A percentile compares a stretch with the other conserved stretches of the same genome.
Evolutionary conservation across 176 grass and related monocot species (phyloP).

Genomic region (Aechmea fasciata): DNA sequence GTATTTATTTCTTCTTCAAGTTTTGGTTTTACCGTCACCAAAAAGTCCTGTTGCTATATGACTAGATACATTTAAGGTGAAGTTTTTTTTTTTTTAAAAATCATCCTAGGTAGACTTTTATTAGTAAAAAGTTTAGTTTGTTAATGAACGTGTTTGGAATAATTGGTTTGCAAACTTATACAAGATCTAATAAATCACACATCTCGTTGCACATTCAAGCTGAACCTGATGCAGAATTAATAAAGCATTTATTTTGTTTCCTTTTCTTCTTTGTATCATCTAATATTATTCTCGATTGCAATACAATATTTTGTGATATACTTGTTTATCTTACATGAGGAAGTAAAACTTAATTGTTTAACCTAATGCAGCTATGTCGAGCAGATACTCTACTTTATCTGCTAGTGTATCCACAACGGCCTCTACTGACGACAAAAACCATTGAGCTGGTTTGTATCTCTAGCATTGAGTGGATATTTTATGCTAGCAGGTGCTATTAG

Average conservation of each 20-base stretch:
- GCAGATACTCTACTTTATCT: conserved; percentile 84
- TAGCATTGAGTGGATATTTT: not conserved
- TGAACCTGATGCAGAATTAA: not conserved
- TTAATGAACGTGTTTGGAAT: too few relatives aligned
- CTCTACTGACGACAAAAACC: conserved; percentile 90
- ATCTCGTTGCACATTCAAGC: not conserved
- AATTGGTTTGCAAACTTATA: not conserved
- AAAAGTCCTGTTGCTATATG: not conserved
- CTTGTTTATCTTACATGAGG: conserved; percentile 8
- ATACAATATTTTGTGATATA: not conserved
- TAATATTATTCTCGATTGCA: not conserved
- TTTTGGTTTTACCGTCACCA: not conserved
- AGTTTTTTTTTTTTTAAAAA: not conserved
- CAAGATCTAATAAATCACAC: not conserved
- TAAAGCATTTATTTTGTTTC: not conserved
- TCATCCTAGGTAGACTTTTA: too few relatives aligned
- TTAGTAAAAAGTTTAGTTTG: too few relatives aligned
- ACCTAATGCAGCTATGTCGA: conserved; percentile 52
- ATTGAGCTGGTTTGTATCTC: conserved; percentile 80
- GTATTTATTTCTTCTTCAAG: not conserved
- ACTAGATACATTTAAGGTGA: not conserved
- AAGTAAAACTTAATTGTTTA: conserved; percentile 25
- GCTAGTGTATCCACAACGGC: conserved; percentile 85
- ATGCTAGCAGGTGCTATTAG: too few relatives aligned
- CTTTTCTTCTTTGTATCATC: not conserved